Evolutionary conservation across 2,329 filamentous ascomycete genomes (phyloP), one percentile per base, ranked within the genome.

Genomic region (Aschersonia sp.): DNA sequence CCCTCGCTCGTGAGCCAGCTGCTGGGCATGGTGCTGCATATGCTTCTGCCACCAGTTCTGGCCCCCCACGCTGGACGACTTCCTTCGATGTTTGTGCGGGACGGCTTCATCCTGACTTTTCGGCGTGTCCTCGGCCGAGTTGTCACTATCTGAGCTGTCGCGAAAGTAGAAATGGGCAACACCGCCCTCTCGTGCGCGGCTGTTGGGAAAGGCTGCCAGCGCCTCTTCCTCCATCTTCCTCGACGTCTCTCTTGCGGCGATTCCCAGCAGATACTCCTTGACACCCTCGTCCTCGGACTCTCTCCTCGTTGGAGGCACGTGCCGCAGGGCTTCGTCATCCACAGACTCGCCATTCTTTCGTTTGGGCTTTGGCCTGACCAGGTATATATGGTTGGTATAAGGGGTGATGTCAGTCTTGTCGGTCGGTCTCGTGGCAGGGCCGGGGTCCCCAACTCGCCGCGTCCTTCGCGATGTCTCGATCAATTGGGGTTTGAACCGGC

Each of bases 191-290:
- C 78, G 76, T 41, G 82, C 73, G 9, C 77, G 75, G 57, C 83
- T 85, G 57, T 82, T 82, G 57, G 84, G 83, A 58, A 87, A 89
- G 1, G 83, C 85, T 40, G 81, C 81, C 59, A 88, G 72, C 44
- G 83, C 85, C 58, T 79, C 73, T 56, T 94, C 86, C 52, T 84
- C 79, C 53, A 96, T 70, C 61, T 90, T 83, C 58, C 81, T 79
- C 61, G 92, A 82, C 7, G 85, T 85, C 58, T 87, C 83, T 58
- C 81, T 83, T 46, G 85, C 85, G 42, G 88, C 86, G 49, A 94
- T 70, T 49, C 85, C 80, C 50, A 94, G 75, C 48, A 95, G 67
- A 62, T 89, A 89, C 39, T 81, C 79, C 46, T 83, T 79, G 55
- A 85, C 83, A 52, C 78, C 76, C 52, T 86, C 85, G 58, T 92